Percentiles rank a stretch among this genome's conserved stretches.
Conservation (phyloP, 1,139 yeast genomes). For the Saccharomycopsis hybrid region DNA sequence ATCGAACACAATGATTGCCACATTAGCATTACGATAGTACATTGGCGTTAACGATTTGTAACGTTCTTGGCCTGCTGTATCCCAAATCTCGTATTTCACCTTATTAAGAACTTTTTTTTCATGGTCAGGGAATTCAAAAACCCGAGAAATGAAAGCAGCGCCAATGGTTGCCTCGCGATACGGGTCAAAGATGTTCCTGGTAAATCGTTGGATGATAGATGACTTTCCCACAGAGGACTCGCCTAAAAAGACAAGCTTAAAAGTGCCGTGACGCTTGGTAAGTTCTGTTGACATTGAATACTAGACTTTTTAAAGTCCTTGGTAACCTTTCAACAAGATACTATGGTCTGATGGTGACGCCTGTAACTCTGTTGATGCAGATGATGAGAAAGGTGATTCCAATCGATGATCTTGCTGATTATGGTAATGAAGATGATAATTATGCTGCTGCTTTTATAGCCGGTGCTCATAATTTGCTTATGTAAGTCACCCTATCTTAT, state of each 20-base stretch:
- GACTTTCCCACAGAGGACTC: constrained; percentile 64
- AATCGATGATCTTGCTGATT: too few species aligned
- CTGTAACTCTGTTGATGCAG: too few species aligned
- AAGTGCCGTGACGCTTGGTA: constrained; percentile 22
- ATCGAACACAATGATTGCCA: constrained; percentile 77
- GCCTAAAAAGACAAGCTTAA: constrained; percentile 54
- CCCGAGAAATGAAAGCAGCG: constrained; percentile 64
- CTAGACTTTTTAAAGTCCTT: too few species aligned
- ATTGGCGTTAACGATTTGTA: constrained; percentile 86
- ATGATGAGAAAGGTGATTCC: too few species aligned
- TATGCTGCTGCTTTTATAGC: too few species aligned
- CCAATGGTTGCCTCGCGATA: constrained; percentile 64
- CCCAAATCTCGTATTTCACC: constrained; percentile 51
- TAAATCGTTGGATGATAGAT: constrained; percentile 57
- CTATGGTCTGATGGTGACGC: too few species aligned
- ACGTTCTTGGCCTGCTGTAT: constrained; percentile 91
- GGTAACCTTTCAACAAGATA: too few species aligned
- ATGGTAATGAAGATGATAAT: too few species aligned
- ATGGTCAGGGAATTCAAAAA: constrained; percentile 29
- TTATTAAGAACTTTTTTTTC: constrained; percentile 6
- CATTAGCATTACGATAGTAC: constrained; percentile 85
- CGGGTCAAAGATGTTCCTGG: constrained; percentile 56
- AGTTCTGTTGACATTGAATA: too few species aligned
- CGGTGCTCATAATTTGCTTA: too few species aligned
- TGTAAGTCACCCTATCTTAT: too few species aligned